Conservation (phyloP, 2,329 filamentous ascomycete genomes). For the Orbilia quercus region DNA sequence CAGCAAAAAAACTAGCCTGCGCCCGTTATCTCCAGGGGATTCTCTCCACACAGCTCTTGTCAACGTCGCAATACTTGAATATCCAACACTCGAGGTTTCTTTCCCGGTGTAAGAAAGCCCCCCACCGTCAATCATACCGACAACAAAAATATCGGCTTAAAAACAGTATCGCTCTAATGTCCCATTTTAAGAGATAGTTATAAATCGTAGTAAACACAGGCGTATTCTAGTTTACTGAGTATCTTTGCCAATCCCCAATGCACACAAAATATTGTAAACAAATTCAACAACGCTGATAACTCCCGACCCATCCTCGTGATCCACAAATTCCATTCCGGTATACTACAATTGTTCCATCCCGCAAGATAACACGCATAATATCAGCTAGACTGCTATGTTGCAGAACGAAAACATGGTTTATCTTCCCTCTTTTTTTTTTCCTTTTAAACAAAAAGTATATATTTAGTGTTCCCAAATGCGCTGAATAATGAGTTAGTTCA, state of each 20-base stretch:
- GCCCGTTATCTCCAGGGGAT: constrained; percentile 3
- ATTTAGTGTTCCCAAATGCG: too few relatives aligned
- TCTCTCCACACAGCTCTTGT: constrained; percentile 13
- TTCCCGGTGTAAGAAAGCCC: not conserved
- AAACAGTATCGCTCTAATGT: too few relatives aligned
- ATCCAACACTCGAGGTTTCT: constrained; percentile 32
- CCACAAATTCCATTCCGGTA: not conserved
- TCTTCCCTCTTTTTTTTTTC: too few relatives aligned
- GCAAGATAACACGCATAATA: not conserved
- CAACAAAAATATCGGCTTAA: too few relatives aligned
- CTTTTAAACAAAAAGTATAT: not conserved
- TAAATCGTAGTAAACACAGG: too few relatives aligned
- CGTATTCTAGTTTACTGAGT: too few relatives aligned
- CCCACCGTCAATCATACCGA: too few relatives aligned
- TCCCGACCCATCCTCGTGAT: constrained; percentile 23
- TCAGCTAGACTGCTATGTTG: not conserved
- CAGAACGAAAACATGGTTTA: not conserved
- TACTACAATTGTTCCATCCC: not conserved
- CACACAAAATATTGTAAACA: not conserved
- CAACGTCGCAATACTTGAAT: constrained; percentile 37
- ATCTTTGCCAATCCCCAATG: not conserved
- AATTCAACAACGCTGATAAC: constrained; percentile 10
- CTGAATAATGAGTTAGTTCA: too few relatives aligned
- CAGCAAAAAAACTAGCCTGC: constrained; percentile 1
- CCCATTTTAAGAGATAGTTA: too few relatives aligned